Conservation (phyloP, 1,139 yeast genomes). For the Kodamaea anthophila region DNA sequence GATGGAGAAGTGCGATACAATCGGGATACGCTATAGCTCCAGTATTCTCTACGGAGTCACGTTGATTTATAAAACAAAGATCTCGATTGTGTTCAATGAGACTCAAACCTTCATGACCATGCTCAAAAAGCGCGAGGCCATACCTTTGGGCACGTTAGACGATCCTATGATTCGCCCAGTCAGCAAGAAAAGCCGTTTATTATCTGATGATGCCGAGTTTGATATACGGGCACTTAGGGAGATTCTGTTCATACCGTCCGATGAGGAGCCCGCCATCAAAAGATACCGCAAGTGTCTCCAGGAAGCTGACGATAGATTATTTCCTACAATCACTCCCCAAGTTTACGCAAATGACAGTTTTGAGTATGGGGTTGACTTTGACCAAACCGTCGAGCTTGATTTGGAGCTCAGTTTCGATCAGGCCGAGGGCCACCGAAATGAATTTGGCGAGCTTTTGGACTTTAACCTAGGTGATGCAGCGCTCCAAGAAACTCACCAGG, state of each 20-base stretch:
- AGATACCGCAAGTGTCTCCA: constrained; percentile 14
- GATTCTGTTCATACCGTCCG: constrained; percentile 1
- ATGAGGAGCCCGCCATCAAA: constrained; percentile 7
- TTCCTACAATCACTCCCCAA: constrained; percentile 9
- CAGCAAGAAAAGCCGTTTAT: neutral
- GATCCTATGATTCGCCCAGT: too few species aligned
- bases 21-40: constrained; percentile 42
- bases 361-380: constrained; percentile 1
- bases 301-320: constrained; percentile 8
- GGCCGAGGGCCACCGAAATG: neutral
- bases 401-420: constrained; percentile 1
- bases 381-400: constrained; percentile 3
- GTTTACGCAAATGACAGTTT: constrained; percentile 5
- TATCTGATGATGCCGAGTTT: constrained; percentile 36
- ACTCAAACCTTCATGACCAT: constrained; percentile 11
- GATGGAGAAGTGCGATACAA: constrained; percentile 18
- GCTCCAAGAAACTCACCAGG: too few species aligned
- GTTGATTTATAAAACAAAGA: constrained; percentile 46
- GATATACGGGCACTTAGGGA: constrained; percentile 19
- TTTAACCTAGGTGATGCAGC: constrained; percentile 9
- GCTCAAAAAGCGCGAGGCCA: too few species aligned
- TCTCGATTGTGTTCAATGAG: constrained; percentile 39
- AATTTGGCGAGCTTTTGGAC: constrained; percentile 3
- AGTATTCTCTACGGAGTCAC: constrained; percentile 53
- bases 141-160: too few species aligned